Conservation (phyloP, 371 early-diverging fungal genomes). For the Mucor mucedo region DNA sequence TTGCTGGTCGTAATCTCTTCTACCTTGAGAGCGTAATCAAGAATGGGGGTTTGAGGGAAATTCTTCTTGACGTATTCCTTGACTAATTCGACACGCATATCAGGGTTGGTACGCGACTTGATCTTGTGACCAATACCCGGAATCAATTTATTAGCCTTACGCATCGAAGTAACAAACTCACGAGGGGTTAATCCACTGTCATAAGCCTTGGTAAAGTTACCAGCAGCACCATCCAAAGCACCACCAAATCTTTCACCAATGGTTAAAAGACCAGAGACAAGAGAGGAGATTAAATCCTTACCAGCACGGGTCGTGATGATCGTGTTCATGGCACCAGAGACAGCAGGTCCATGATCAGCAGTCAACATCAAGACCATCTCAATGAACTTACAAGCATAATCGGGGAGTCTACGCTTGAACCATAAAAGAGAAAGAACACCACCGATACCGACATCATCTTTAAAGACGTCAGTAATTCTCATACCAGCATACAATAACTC, state of each 20-base stretch:
- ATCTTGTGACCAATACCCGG: conserved; percentile 99
- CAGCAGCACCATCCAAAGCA: conserved; percentile 96
- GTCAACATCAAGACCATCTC: conserved; percentile 99
- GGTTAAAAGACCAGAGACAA: conserved; percentile 93
- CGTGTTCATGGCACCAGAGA: conserved; percentile 89
- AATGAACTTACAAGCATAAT: conserved; percentile 95
- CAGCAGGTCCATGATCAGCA: conserved; percentile 96
- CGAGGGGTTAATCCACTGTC: conserved; percentile 89
- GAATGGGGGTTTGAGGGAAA: conserved; percentile 88
- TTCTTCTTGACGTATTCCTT: conserved; percentile 89
- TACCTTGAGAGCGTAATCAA: conserved; percentile 93
- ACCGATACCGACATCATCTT: conserved; percentile 97
- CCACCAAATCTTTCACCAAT: conserved; percentile 98
- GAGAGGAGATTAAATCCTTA: conserved; percentile 94
- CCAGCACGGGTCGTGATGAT: conserved; percentile 98
- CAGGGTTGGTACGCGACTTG: conserved; percentile 98
- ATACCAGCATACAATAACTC: conserved; percentile 98
- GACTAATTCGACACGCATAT: conserved; percentile 94
- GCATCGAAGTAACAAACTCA: conserved; percentile 91
- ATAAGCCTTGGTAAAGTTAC: conserved; percentile 86
- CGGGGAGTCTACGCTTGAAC: conserved; percentile 97
- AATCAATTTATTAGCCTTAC: conserved; percentile 90
- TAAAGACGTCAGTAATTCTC: conserved; percentile 97
- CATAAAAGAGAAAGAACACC: conserved; percentile 96
- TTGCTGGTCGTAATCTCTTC: conserved; percentile 96